phyloP scores from a whole-genome alignment of 202 grass and related monocot genomes.

The Carex sylvatica region DNA sequence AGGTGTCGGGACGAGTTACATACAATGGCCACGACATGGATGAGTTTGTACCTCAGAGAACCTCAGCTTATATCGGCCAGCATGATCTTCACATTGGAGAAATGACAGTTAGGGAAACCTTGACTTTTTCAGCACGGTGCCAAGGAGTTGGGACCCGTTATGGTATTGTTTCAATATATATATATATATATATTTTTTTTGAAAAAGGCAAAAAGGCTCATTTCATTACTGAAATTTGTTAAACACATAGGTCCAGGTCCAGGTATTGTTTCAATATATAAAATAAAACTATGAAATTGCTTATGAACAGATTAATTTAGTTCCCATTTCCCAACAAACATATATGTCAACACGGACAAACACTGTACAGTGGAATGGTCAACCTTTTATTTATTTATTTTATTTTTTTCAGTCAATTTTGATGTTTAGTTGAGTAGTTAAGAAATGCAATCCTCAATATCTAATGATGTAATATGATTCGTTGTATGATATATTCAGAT shows the following conservation, averaged over 20 bases:
- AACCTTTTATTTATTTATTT: constrained; percentile 5
- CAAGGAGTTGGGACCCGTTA: constrained; percentile 93
- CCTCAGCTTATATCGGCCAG: constrained; percentile 85
- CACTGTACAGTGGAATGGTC: neutral
- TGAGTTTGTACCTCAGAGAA: constrained; percentile 91
- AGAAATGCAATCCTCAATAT: neutral
- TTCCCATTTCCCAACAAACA: neutral
- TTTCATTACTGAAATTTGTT: too few species aligned
- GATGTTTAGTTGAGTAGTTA: neutral
- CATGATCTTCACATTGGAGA: constrained; percentile 80
- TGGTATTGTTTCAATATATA: constrained; percentile 54
- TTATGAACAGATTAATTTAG: neutral
- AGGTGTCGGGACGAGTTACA: constrained; percentile 73
- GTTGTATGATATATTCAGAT: constrained; percentile 34
- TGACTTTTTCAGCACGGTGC: constrained; percentile 74
- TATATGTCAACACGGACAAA: neutral
- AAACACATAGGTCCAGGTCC: too few species aligned
- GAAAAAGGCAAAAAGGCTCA: too few species aligned
- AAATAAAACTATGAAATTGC: neutral
- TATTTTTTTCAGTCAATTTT: constrained; percentile 23
- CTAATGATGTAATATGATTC: neutral
- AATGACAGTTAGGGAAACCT: constrained; percentile 90
- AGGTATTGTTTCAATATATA: neutral
- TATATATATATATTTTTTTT: too few species aligned
- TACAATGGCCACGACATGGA: constrained; percentile 94